Conservation (phyloP, 1,284 basidiomycete genomes). For the Caloboletus inedulis region DNA sequence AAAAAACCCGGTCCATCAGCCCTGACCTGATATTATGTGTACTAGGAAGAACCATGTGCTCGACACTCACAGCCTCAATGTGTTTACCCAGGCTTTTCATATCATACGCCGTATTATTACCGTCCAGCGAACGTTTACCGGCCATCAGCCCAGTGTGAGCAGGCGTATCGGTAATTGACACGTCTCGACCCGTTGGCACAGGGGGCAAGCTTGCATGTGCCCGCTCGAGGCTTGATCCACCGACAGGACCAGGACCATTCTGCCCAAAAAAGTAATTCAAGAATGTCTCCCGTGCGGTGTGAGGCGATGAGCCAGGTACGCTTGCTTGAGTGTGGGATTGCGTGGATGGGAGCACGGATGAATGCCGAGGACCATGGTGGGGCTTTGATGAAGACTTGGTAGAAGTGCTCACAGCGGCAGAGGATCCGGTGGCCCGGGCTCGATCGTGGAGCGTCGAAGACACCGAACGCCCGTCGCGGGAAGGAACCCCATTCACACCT, state of each 20-base stretch:
- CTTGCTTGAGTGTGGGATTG: constrained; percentile 32
- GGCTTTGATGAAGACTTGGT: constrained; percentile 39
- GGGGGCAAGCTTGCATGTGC: constrained; percentile 27
- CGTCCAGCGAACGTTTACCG: constrained; percentile 65
- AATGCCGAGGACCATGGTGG: constrained; percentile 35
- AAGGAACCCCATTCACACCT: constrained; percentile 50
- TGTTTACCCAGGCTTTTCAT: constrained; percentile 99
- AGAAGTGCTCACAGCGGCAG: constrained; percentile 25
- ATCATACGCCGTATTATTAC: constrained; percentile 86
- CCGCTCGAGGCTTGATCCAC: constrained; percentile 47
- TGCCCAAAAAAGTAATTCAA: constrained; percentile 95
- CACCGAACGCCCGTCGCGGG: constrained; percentile 68
- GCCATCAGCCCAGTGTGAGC: constrained; percentile 60
- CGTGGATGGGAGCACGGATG: constrained; percentile 26
- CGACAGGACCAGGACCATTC: constrained; percentile 65
- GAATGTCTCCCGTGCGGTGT: constrained; percentile 81
- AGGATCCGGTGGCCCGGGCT: constrained; percentile 41
- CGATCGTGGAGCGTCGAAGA: constrained; percentile 82
- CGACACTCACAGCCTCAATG: constrained; percentile 77
- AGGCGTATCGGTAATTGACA: constrained; percentile 49
- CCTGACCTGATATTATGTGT: constrained; percentile 3
- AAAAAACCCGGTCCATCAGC: constrained; percentile 6
- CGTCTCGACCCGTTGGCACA: constrained; percentile 56
- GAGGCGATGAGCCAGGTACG: constrained; percentile 40
- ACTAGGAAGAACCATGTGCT: background rate